These are phyloP conservation scores for Gastrolobium villosum DNA, from an alignment of 306 rosid genomes.

Conservation along the genomic window DNA sequence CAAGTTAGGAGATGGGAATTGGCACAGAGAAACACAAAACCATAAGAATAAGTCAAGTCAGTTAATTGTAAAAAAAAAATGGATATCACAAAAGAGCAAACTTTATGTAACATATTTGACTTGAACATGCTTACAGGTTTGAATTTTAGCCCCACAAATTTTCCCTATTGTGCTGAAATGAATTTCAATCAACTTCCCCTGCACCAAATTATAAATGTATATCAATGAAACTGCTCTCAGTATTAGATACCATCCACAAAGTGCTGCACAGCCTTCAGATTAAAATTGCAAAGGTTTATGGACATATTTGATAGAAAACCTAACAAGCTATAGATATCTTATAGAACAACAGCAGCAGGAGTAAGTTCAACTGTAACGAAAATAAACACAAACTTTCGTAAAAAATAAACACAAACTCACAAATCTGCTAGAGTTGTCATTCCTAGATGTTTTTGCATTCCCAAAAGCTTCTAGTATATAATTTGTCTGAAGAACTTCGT, in stretches of 20 bases:
- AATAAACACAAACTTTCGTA: conserved; percentile 13
- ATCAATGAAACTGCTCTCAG: conserved; percentile 44
- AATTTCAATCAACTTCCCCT: conserved; percentile 95
- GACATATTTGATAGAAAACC: conserved; percentile 34
- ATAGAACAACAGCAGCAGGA: conserved; percentile 34
- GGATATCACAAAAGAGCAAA: conserved; percentile 38
- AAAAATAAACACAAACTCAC: conserved; percentile 63
- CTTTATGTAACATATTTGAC: conserved; percentile 36
- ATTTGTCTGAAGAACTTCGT: conserved; percentile 75
- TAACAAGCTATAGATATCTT: conserved; percentile 30
- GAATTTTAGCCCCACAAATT: conserved; percentile 84
- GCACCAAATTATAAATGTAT: conserved; percentile 50
- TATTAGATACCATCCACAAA: conserved; percentile 30
- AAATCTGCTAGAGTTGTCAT: conserved; percentile 93
- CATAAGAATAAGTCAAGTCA: conserved; percentile 55
- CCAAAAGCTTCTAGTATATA: conserved; percentile 92
- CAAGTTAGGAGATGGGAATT: conserved; percentile 42
- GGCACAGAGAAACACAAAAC: conserved; percentile 53
- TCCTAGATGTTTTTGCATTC: conserved; percentile 89
- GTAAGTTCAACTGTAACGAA: conserved; percentile 31
- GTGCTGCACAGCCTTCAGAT: conserved; percentile 36
- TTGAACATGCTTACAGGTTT: conserved; percentile 79
- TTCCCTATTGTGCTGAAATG: conserved; percentile 78
- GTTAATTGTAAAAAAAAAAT: conserved; percentile 47
- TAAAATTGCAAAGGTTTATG: background rate